Base-by-base conservation (phyloP, 2,329 filamentous ascomycete genomes). In the Botrytis hyacinthi region DNA sequence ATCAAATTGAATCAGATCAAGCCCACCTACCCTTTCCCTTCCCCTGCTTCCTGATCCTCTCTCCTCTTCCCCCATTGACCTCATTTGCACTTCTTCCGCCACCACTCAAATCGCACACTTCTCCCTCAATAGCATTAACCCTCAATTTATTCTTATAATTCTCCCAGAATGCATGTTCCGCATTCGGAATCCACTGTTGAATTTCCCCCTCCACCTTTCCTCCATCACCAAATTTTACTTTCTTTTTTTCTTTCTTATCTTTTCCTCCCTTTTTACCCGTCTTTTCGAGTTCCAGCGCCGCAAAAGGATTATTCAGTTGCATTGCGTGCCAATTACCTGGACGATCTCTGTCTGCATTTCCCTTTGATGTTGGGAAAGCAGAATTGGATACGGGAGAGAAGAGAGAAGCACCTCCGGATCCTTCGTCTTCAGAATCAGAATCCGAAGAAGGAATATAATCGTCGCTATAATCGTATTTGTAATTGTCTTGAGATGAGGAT, bases 71-170 rank as follows among this genome's bases (percentile, higher is more conserved):
- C 40, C 61, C 60, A 10, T 62, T 62, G 4, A 61, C 10, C 20
- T 35, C 32, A 32, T 16, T 29, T 1, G 22, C 22, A 3, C 5
- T 68, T 14, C n/a, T 14, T 29, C 35, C 29, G 4, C 51, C 32
- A 29, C 46, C 60, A 57, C 46, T 63, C 68, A 80, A 73, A 72
- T 79, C 76, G 48, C 78, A 80, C n/a, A 80, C 60, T 0, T 77
- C 78, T 20, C 72, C 71, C n/a, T 80, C 77, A n/a, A 75, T 77
- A 7, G 78, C 78, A 74, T 80, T 79, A 35, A 82, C 80, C n/a
- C 81, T 76, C 62, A 82, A 63, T 57, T 77, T 79, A 69, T 82
- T 82, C 20, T 65, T 66, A 73, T 79, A 82, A 10, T 73, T 62
- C 26, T 75, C 70, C 81, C 81, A 82, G 72, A 82, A 81, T 9